Conservation (phyloP, 2,329 filamentous ascomycete genomes). For the Xylariaceae sp. region DNA sequence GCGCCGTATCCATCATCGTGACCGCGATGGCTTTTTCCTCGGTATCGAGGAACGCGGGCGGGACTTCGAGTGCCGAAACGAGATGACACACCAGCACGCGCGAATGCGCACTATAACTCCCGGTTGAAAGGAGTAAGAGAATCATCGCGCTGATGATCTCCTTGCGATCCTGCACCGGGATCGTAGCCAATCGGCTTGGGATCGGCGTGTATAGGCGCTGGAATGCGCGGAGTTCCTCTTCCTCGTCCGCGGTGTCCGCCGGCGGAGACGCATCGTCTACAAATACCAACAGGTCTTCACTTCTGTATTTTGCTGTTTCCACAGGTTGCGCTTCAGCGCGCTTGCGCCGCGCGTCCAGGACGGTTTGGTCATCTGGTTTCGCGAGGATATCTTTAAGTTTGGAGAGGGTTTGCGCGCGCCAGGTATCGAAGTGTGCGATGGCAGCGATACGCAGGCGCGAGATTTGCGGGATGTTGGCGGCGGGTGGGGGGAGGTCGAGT, state of each 20-base stretch:
- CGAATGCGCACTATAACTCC: conserved; percentile 71
- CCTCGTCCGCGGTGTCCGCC: background rate
- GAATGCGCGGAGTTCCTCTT: background rate
- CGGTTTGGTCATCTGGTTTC: background rate
- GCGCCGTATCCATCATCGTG: background rate
- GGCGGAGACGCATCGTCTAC: background rate
- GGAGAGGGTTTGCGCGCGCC: background rate
- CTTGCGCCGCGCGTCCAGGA: background rate
- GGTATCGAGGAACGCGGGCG: conserved; percentile 36
- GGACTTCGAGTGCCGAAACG: conserved; percentile 60
- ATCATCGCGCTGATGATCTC: background rate
- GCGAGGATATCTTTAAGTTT: background rate
- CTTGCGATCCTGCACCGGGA: background rate
- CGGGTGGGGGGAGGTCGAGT: conserved; percentile 34
- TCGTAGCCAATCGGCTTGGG: background rate
- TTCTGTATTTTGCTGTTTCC: background rate
- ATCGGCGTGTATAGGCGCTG: background rate
- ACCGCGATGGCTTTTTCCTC: background rate
- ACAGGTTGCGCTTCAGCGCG: background rate
- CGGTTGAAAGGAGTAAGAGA: conserved; percentile 54
- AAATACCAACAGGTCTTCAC: background rate
- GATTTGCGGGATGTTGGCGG: background rate
- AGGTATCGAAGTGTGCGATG: background rate
- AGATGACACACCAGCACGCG: conserved; percentile 63
- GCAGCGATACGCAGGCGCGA: background rate